A percentile compares a stretch with the other conserved stretches of the same genome.
Evolutionary conservation across 2,329 filamentous ascomycete species (phyloP).

Genomic region (Trichoderma citrinoviride): DNA sequence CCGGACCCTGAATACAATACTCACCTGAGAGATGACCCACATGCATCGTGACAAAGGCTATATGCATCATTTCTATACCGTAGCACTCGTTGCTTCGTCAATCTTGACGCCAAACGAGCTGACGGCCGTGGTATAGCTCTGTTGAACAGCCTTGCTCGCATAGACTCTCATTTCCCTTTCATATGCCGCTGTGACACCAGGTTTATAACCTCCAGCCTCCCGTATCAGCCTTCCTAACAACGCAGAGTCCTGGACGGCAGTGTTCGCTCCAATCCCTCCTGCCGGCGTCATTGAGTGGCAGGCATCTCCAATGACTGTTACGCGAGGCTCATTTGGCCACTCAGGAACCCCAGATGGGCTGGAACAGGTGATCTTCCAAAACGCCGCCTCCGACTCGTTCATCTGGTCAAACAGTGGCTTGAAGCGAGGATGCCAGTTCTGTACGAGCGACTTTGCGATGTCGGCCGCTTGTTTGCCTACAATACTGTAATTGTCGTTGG

Average conservation of each 20-base stretch:
- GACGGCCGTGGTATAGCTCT: slow-evolving; percentile 51
- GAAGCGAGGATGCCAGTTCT: slow-evolving; percentile 55
- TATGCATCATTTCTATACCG: not conserved
- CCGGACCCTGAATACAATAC: too few species aligned
- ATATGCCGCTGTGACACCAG: slow-evolving; percentile 55
- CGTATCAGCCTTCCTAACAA: slow-evolving; percentile 50
- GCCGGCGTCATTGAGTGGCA: slow-evolving; percentile 58
- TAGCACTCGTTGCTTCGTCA: slow-evolving; percentile 37
- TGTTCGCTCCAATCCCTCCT: slow-evolving; percentile 56
- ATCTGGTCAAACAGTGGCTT: slow-evolving; percentile 59
- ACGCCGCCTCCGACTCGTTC: slow-evolving; percentile 55
- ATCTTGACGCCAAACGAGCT: slow-evolving; percentile 45
- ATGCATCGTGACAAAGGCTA: too few species aligned
- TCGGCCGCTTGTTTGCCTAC: slow-evolving; percentile 55
- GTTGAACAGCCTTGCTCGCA: slow-evolving; percentile 52
- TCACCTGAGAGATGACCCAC: too few species aligned
- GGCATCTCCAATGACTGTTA: slow-evolving; percentile 59
- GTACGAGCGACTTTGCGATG: slow-evolving; percentile 54
- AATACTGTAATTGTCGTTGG: slow-evolving; percentile 59
- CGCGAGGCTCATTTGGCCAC: slow-evolving; percentile 57
- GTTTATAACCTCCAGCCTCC: slow-evolving; percentile 53
- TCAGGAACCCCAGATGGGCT: slow-evolving; percentile 57
- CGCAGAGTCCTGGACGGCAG: slow-evolving; percentile 54
- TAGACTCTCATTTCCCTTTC: slow-evolving; percentile 62
- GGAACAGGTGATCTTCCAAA: slow-evolving; percentile 66